Conservation (phyloP, 345 rosid species). For the Aegle marmelos region DNA sequence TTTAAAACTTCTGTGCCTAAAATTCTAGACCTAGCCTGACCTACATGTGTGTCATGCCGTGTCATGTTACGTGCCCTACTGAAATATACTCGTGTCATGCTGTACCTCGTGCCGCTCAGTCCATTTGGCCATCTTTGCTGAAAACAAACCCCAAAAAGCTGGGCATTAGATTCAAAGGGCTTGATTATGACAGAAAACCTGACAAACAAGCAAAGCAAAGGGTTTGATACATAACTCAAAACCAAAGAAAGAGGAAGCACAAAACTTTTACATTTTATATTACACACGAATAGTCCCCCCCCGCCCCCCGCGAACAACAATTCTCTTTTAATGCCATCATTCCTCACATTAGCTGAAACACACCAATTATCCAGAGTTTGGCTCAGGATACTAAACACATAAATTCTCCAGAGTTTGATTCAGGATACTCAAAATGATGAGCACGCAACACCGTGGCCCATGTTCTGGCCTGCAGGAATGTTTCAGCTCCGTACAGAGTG, state of each 20-base stretch:
- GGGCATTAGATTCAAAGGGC: constrained; percentile 1
- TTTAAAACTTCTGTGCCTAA: no score
- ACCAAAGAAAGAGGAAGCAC: constrained; percentile 23
- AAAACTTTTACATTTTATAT: neutral
- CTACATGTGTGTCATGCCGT: no score
- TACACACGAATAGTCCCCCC: neutral
- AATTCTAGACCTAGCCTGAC: no score
- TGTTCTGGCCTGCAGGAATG: constrained; percentile 9
- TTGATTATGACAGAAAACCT: constrained; percentile 20
- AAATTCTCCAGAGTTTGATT: neutral
- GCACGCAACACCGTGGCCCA: constrained; percentile 8
- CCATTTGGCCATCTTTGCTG: no score
- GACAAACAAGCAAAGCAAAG: constrained; percentile 46
- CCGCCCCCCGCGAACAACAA: no score
- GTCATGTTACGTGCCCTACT: no score
- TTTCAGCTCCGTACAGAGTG: constrained; percentile 1
- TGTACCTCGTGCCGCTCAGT: no score
- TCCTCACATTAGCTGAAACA: neutral
- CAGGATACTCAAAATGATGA: neutral
- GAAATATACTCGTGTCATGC: no score
- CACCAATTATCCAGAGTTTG: neutral
- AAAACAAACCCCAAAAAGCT: neutral
- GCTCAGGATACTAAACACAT: neutral
- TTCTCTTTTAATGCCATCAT: neutral
- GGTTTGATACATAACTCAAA: constrained; percentile 29